phyloP scores from a whole-genome alignment of 495 filamentous ascomycete species.

The Usnea hakonensis region DNA sequence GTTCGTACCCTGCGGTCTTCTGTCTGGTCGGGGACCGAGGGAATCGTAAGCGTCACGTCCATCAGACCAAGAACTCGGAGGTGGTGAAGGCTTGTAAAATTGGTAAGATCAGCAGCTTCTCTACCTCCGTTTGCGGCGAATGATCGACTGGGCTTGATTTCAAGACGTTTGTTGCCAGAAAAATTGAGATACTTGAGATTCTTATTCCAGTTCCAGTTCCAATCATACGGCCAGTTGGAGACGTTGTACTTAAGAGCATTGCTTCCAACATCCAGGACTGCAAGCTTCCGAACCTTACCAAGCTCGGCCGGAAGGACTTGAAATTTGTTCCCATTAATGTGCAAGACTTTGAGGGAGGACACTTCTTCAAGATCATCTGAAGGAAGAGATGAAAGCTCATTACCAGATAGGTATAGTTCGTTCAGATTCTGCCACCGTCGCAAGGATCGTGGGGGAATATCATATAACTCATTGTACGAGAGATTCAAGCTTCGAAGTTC shows the following conservation, averaged over 20 bases:
- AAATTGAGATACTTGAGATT: conserved; percentile 93
- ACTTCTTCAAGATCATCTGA: conserved; percentile 91
- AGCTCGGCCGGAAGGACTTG: conserved; percentile 93
- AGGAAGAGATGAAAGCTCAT: conserved; percentile 82
- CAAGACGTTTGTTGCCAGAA: conserved; percentile 91
- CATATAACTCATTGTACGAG: conserved; percentile 88
- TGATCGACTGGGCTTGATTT: conserved; percentile 81
- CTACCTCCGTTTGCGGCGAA: conserved; percentile 41
- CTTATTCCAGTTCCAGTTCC: conserved; percentile 99
- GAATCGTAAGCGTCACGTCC: conserved; percentile 93
- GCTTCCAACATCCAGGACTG: conserved; percentile 88
- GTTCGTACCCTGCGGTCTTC: conserved; percentile 94
- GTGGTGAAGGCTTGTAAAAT: conserved; percentile 80
- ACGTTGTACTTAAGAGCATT: conserved; percentile 99
- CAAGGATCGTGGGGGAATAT: conserved; percentile 82
- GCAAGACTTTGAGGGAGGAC: conserved; percentile 74
- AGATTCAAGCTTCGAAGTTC: conserved; percentile 88
- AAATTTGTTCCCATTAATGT: conserved; percentile 97
- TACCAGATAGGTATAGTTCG: conserved; percentile 92
- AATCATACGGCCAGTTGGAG: conserved; percentile 98
- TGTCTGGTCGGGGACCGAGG: conserved; percentile 85
- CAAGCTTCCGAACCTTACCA: conserved; percentile 82
- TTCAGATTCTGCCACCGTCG: conserved; percentile 79
- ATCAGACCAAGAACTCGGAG: conserved; percentile 88
- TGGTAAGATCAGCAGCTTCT: conserved; percentile 65